Evolutionary conservation across 2,329 filamentous ascomycete genomes (phyloP), one percentile per base, ranked within the genome.

Genomic region (Fusarium oligoseptatum): DNA sequence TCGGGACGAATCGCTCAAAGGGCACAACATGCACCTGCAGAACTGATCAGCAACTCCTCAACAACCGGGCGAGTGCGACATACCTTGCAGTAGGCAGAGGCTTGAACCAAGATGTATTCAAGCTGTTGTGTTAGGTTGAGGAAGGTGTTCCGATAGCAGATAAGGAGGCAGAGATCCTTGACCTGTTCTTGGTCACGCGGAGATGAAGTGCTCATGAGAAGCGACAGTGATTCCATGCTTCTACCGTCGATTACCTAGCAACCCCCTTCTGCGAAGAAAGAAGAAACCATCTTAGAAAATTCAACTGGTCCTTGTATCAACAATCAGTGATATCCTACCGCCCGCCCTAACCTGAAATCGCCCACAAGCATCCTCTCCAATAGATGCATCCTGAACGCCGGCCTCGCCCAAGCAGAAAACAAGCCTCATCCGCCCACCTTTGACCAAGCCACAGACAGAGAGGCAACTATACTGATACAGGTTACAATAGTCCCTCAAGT

Each of bases 401-500:
- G 60, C 37, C 56, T 75, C 66, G 69, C 57, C 52, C 63, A 50
- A 65, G 65, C 60, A 68, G 61, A 71, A 75, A 75, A 24, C 39
- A 60, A 52, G 37, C 36, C 50, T 45, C 14, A 41, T 60, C n/a
- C 60, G 17, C 14, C 48, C 61, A 41, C 22, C 27, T 45, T 52
- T 32, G 56, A 14, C 32, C 66, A 48, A 20, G 10, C 12, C 43
- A 50, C 45, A 32, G 56, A 43, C 63, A 55, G 56, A 32, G 29
- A 48, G 39, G 52, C 27, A 55, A 45, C 60, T 65, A 68, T 76
- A 75, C 62, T 78, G 64, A 64, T 79, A 77, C 77, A 75, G 58
- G 56, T 62, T 60, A 64, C 45, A 27, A 64, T 48, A 43, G 22
- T 60, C 45, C 48, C n/a, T 77, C 74, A 83, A 27, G 80, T 60